phyloP scores from a whole-genome alignment of 805 yeast species.

The Candida tallmaniae region DNA sequence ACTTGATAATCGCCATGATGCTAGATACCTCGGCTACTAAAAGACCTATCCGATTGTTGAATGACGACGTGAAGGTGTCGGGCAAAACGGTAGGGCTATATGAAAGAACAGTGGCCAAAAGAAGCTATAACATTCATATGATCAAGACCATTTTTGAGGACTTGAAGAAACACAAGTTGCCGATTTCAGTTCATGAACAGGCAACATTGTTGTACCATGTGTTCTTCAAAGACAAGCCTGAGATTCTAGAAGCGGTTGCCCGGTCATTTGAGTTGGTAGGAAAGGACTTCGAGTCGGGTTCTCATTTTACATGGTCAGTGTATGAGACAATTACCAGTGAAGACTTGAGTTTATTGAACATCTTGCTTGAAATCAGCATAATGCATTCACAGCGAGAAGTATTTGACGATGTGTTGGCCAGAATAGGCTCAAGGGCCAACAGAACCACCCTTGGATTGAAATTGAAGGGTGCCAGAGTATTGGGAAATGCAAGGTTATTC shows the following conservation, averaged over 20 bases:
- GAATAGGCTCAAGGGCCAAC: conserved; percentile 5
- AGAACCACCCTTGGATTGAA: conserved; percentile 7
- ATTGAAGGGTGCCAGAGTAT: neutral
- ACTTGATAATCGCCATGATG: conserved; percentile 22
- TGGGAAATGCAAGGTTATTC: neutral
- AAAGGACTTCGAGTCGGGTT: neutral
- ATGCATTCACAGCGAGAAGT: conserved; percentile 22
- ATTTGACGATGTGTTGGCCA: conserved; percentile 16
- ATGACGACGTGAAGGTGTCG: neutral
- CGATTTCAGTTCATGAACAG: conserved; percentile 27
- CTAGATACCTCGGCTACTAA: conserved; percentile 20
- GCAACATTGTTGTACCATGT: conserved; percentile 22
- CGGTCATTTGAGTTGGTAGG: conserved; percentile 1
- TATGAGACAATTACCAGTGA: conserved; percentile 15
- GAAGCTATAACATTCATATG: conserved; percentile 14
- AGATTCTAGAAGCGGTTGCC: conserved; percentile 14
- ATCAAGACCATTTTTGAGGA: conserved; percentile 25
- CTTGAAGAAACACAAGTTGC: conserved; percentile 19
- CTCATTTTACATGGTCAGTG: conserved; percentile 17
- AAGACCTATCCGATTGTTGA: conserved; percentile 20
- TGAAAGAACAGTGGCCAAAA: conserved; percentile 13
- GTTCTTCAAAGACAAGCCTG: conserved; percentile 28
- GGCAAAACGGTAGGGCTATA: neutral
- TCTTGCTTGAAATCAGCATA: conserved; percentile 13
- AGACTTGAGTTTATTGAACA: conserved; percentile 9